phyloP scores from a whole-genome alignment of 78 protist genomes.

The Anaeramoeba flamelloides region DNA sequence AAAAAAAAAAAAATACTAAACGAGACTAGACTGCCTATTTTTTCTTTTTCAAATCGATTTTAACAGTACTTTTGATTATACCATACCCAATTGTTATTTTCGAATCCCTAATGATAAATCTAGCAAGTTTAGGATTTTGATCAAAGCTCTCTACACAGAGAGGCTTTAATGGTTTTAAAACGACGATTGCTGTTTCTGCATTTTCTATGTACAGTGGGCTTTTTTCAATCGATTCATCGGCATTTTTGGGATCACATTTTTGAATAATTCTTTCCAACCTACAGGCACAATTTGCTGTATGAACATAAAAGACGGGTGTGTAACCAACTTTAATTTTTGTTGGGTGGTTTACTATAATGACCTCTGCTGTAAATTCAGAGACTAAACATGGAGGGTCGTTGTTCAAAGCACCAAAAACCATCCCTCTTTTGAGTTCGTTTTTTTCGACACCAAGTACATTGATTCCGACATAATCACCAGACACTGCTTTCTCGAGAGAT shows the following conservation, averaged over 20 bases:
- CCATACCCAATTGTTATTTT: conserved; percentile 81
- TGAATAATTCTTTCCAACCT: neutral
- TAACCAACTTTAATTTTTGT: neutral
- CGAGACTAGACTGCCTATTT: too few species aligned
- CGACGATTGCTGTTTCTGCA: conserved; percentile 12
- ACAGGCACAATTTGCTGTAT: conserved; percentile 2
- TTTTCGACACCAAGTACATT: neutral
- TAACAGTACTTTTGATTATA: too few species aligned
- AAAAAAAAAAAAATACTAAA: too few species aligned
- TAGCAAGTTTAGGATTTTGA: conserved; percentile 5
- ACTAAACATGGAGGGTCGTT: neutral
- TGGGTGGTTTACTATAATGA: conserved; percentile 5
- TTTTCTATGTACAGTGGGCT: neutral
- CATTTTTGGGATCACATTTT: neutral
- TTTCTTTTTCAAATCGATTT: too few species aligned
- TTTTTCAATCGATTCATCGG: conserved; percentile 2
- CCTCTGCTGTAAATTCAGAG: neutral
- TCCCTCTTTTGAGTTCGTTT: neutral
- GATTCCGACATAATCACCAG: neutral
- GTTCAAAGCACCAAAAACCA: neutral
- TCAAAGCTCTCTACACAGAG: conserved; percentile 8
- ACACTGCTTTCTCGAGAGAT: neutral
- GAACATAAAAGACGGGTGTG: conserved; percentile 11
- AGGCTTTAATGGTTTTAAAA: conserved; percentile 3
- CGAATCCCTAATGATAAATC: conserved; percentile 91